phyloP scores from a whole-genome alignment of 768 basidiomycete species.

The Tricholoma hemisulphureum region DNA sequence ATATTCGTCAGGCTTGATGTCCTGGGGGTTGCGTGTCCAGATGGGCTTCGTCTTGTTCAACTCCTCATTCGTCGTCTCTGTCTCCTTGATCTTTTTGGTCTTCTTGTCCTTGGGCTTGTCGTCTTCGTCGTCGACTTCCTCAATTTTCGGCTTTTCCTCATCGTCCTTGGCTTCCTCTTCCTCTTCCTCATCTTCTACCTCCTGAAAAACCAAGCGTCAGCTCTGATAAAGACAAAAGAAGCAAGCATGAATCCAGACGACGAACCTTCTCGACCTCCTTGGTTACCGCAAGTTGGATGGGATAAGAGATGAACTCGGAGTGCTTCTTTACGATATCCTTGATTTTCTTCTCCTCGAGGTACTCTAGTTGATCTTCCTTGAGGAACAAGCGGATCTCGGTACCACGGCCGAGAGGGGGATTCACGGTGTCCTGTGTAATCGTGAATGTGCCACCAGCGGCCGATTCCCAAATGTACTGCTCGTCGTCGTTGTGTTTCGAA shows the following conservation, averaged over 20 bases:
- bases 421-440: conserved; percentile 90
- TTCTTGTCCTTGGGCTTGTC: conserved; percentile 88
- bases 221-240: background rate
- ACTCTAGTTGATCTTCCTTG: conserved; percentile 99
- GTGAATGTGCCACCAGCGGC: conserved; percentile 99
- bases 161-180: conserved; percentile 79
- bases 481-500: conserved; percentile 99
- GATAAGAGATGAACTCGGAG: conserved; percentile 99
- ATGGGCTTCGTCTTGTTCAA: conserved; percentile 99
- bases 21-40: conserved; percentile 97
- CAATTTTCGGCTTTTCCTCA: conserved; percentile 73
- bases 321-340: conserved; percentile 99
- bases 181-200: conserved; percentile 75
- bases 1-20: conserved; percentile 93
- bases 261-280: conserved; percentile 99
- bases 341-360: conserved; percentile 99
- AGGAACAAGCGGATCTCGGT: conserved; percentile 88
- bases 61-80: conserved; percentile 87
- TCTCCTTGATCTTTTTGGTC: conserved; percentile 92
- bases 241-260: conserved; percentile 8
- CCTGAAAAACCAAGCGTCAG: conserved; percentile 37
- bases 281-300: conserved; percentile 96
- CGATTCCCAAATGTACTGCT: conserved; percentile 99
- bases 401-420: conserved; percentile 90
- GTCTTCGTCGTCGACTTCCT: conserved; percentile 82